These are phyloP conservation scores for Vairimorpha necatrix DNA, from an alignment of 371 early-diverging fungal species.

Conservation along the genomic window DNA sequence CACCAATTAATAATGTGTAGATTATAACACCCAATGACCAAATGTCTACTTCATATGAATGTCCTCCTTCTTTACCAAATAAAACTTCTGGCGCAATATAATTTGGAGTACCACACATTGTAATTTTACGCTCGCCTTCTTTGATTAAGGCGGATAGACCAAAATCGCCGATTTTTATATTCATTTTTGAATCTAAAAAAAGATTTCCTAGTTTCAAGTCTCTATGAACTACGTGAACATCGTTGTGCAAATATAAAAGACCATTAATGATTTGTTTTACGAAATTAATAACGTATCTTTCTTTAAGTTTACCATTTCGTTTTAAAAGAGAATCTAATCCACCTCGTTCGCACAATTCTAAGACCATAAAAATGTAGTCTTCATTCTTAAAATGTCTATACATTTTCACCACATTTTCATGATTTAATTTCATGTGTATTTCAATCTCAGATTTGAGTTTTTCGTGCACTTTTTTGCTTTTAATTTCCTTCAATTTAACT, in stretches of 20 bases:
- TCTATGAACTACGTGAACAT: slow-evolving; percentile 79
- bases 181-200: slow-evolving; percentile 74
- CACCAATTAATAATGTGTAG: slow-evolving; percentile 81
- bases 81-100: slow-evolving; percentile 95
- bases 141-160: slow-evolving; percentile 74
- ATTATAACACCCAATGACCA: slow-evolving; percentile 89
- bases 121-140: slow-evolving; percentile 66
- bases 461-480: slow-evolving; percentile 50
- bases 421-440: slow-evolving; percentile 72
- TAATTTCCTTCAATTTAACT: slow-evolving; percentile 63
- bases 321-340: slow-evolving; percentile 75
- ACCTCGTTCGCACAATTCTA: slow-evolving; percentile 90
- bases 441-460: slow-evolving; percentile 73
- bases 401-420: slow-evolving; percentile 78
- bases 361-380: slow-evolving; percentile 77
- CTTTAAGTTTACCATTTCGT: slow-evolving; percentile 72
- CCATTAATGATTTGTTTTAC: slow-evolving; percentile 76
- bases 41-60: slow-evolving; percentile 88
- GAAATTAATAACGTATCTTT: slow-evolving; percentile 78
- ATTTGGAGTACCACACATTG: slow-evolving; percentile 93
- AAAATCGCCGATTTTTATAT: slow-evolving; percentile 90
- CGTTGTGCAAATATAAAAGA: slow-evolving; percentile 75
- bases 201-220: slow-evolving; percentile 93
- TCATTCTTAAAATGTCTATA: slow-evolving; percentile 77
- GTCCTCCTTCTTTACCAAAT: slow-evolving; percentile 73